phyloP scores from a whole-genome alignment of 2,329 filamentous ascomycete species.

The Curvularia lunata region DNA sequence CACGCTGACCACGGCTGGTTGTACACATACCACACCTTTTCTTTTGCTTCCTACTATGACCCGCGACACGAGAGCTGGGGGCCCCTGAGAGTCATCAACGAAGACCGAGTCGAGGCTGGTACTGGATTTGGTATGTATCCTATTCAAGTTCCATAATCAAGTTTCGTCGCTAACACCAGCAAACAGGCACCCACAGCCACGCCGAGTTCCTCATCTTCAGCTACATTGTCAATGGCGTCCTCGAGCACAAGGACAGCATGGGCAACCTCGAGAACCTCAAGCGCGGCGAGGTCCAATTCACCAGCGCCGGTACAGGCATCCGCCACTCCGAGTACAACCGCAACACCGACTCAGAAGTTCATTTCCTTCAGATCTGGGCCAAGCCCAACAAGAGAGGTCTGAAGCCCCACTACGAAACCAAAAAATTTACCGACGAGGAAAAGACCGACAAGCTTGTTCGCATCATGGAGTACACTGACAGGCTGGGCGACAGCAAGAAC shows the following conservation, averaged over 20 bases:
- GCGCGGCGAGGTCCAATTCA: conserved; percentile 87
- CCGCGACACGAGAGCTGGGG: conserved; percentile 73
- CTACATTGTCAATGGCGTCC: conserved; percentile 83
- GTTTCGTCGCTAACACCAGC: neutral
- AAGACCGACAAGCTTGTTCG: conserved; percentile 74
- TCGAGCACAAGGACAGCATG: conserved; percentile 89
- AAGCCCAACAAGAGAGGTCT: conserved; percentile 77
- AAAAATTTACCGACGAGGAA: conserved; percentile 71
- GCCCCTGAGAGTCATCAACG: conserved; percentile 82
- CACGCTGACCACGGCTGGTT: conserved; percentile 87
- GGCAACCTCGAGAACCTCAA: conserved; percentile 72
- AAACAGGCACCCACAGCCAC: conserved; percentile 73
- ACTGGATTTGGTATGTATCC: conserved; percentile 67
- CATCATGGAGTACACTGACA: conserved; percentile 76
- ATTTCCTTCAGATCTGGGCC: conserved; percentile 91
- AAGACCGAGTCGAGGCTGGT: conserved; percentile 78
- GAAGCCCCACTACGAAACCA: conserved; percentile 77
- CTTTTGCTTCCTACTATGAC: conserved; percentile 75
- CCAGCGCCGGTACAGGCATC: conserved; percentile 80
- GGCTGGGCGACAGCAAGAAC: conserved; percentile 68
- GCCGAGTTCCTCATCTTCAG: conserved; percentile 89
- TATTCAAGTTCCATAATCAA: neutral
- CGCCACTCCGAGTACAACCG: conserved; percentile 85
- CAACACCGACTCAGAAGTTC: conserved; percentile 71
- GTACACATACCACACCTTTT: conserved; percentile 85